A percentile compares a stretch with the other conserved stretches of the same genome.
These are phyloP conservation scores for Biscutella laevigata DNA, from an alignment of 441 rosid species.

Conservation along the genomic window DNA sequence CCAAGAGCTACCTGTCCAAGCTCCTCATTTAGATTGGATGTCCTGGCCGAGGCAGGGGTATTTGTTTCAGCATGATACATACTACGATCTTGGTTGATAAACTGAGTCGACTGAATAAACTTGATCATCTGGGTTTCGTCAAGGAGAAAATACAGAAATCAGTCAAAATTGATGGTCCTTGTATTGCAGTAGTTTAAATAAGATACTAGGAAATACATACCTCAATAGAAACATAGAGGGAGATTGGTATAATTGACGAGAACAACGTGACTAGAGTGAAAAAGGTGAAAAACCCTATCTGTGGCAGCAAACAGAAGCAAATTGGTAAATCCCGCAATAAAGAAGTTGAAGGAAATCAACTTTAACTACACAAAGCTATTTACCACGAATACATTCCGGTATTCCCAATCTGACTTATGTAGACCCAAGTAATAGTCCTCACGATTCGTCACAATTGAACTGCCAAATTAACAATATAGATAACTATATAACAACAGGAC, in stretches of 20 bases:
- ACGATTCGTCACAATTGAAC: constrained; percentile 69
- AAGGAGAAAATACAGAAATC: constrained; percentile 10
- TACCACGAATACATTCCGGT: constrained; percentile 81
- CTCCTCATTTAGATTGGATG: constrained; percentile 98
- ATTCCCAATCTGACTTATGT: constrained; percentile 31
- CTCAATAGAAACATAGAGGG: constrained; percentile 97
- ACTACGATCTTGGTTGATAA: constrained; percentile 79
- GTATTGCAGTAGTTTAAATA: constrained; percentile 9
- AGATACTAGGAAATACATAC: constrained; percentile 32
- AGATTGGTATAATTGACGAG: constrained; percentile 95
- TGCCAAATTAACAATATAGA: constrained; percentile 32
- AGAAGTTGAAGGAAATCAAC: constrained; percentile 7
- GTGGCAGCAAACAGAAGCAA: constrained; percentile 26
- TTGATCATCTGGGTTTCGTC: constrained; percentile 71
- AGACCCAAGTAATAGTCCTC: constrained; percentile 65
- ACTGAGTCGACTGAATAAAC: constrained; percentile 92
- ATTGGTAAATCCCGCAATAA: not conserved
- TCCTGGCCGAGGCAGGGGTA: constrained; percentile 93
- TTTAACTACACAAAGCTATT: constrained; percentile 24
- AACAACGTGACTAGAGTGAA: constrained; percentile 90
- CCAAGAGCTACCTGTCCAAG: constrained; percentile 59
- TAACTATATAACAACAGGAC: constrained; percentile 6
- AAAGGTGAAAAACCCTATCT: constrained; percentile 74
- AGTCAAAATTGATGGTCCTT: constrained; percentile 7
- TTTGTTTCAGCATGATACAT: constrained; percentile 90